phyloP scores from a whole-genome alignment of 2,329 filamentous ascomycete species.

The Exophiala calicioides region DNA sequence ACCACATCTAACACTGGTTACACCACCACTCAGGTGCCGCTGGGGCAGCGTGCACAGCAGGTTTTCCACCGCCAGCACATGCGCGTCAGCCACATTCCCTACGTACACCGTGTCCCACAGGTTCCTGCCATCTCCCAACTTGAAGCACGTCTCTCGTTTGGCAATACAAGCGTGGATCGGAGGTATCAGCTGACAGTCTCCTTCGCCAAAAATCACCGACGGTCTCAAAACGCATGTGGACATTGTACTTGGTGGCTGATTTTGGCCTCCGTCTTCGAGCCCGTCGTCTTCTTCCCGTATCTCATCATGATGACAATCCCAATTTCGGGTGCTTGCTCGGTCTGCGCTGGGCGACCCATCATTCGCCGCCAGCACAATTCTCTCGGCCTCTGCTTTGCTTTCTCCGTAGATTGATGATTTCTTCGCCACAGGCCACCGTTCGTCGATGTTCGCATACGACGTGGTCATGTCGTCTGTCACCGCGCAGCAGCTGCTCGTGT shows the following conservation, averaged over 20 bases:
- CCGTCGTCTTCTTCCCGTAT: background rate
- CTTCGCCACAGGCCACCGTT: conserved; percentile 42
- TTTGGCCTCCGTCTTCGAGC: background rate
- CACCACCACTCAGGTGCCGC: conserved; percentile 17
- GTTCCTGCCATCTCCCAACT: conserved; percentile 45
- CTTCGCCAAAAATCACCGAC: conserved; percentile 47
- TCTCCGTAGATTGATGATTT: conserved; percentile 47
- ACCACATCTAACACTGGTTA: conserved; percentile 3
- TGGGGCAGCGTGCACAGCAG: conserved; percentile 40
- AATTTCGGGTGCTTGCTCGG: background rate
- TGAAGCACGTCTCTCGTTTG: conserved; percentile 44
- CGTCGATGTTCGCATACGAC: conserved; percentile 42
- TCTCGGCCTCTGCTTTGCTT: conserved; percentile 45
- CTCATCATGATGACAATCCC: background rate
- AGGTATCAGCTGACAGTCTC: conserved; percentile 45
- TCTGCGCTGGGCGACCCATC: conserved; percentile 13
- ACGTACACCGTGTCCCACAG: conserved; percentile 49
- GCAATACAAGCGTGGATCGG: conserved; percentile 47
- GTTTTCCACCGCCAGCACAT: conserved; percentile 48
- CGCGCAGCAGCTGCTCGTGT: conserved; percentile 59
- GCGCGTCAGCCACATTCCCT: conserved; percentile 47
- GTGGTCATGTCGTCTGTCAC: conserved; percentile 52
- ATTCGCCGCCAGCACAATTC: conserved; percentile 43
- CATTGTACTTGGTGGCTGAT: conserved; percentile 29
- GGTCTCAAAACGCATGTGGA: conserved; percentile 46